Evolutionary conservation across 495 filamentous ascomycete genomes (phyloP), one percentile per base, ranked within the genome.

Genomic region (Talaromyces ruber): DNA sequence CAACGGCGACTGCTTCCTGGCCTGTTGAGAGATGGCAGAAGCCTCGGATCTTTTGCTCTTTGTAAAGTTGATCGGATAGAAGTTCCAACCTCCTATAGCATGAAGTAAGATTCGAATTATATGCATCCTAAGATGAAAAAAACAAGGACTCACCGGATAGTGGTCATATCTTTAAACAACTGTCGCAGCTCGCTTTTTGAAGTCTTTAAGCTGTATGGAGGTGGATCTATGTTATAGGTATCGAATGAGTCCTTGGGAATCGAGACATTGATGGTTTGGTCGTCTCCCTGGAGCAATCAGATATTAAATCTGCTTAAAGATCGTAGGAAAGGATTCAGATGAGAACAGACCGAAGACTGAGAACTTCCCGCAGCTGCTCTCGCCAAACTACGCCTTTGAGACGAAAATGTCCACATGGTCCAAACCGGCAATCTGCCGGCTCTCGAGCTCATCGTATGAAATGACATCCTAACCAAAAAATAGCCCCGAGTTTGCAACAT

Each of bases 1-100:
- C 43, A 4, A 73, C 73, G 24, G 52, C 71, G 6, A 57, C 54
- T 26, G 62, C 56, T 22, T 56, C 61, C 24, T 50, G 37, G 4
- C 71, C 67, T 4, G 65, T 71, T 12, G 69, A 70, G 24, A 71
- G 58, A 51, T 73, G 71, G 59, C 69, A 76, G 58, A 73, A 72
- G 1, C 72, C 73, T 4, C 73, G 68, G 60, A 74, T 71, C 26
- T 74, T 72, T 12, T 62, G 60, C n/a, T 73, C 64, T 22, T 74
- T 74, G 60, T 72, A 73, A 16, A 72, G 57, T 5, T 58, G 57
- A 57, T 74, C 68, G 24, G 70, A 64, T 6, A 61, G 51, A 6
- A 68, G 45, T 60, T 71, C 65, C 56, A 69, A 55, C 16, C 69
- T 64, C 45, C 67, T 68, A 59, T 14, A 37, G 22, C 43, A 51